Base-by-base conservation (phyloP, 768 basidiomycete genomes). In the Rhodotorula taiwanensis region DNA sequence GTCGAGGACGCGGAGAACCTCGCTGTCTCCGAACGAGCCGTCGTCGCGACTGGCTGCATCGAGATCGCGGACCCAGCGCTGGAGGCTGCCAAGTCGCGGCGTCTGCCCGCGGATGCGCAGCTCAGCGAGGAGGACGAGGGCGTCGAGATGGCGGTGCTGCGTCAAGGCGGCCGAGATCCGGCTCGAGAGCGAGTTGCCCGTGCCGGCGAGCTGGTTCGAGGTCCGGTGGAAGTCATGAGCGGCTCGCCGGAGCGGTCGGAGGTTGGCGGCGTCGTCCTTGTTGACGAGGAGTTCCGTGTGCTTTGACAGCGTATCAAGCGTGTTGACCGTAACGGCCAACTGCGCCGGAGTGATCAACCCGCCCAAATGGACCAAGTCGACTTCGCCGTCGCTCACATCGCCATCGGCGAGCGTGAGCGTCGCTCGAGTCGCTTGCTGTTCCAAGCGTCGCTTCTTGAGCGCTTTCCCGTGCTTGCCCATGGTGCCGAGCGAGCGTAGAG, bases 61-160 rank as follows among this genome's bases (percentile, higher is more conserved):
- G 71, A 81, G 81, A 66, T 83, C 82, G 41, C 82, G 72, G 8
- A 82, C 81, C 82, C 82, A 83, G 16, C 82, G 76, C 67, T 82
- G 81, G 10, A 83, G 73, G 4, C 81, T 78, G 6, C 81, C 81
- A 18, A 83, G 78, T 63, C 81, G 81, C 9, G 81, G 80, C 10
- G 78, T 72, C 11, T 80, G 76, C 16, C 75, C 72, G 10, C 80
- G 78, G 28, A 80, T 78, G 50, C 77, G 78, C 76, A 82, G 79
- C 70, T 82, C 81, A 43, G 80, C 77, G n/a, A 83, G 76, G n/a
- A 80, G 74, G 30, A 82, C 78, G 33, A 82, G 78, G 9, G 82
- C 81, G 62, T 80, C 80, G 55, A 77, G 65, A 63, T 79, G 77
- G 39, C 80, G 74, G 61, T 79, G 78, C 69, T 80, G 75, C 52